Base-by-base conservation (phyloP, 192 early-diverging fungal genomes). In the Backusella psychrophila region DNA sequence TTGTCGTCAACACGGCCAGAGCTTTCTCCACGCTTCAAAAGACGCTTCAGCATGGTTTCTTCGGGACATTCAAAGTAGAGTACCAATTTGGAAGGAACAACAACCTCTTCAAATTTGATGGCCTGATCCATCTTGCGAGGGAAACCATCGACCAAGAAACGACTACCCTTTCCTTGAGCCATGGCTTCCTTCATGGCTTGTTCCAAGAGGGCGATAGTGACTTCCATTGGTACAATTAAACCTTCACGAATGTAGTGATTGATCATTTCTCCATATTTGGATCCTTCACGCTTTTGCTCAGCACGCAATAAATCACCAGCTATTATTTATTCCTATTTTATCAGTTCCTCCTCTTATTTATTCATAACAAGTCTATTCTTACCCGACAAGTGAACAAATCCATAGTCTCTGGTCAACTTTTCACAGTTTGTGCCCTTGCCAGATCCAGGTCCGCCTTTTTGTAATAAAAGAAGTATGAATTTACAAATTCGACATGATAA, bases 71-170 rank as follows among this genome's bases (percentile, higher is more conserved):
- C 96, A 87, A 97, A 97, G 89, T 94, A 97, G 49, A 99, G 81
- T 0, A 96, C 93, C 70, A 91, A 84, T 75, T 93, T 89, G 41
- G 91, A 85, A 75, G 87, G 80, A 46, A 87, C 88, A 29, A 96
- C 95, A 31, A 85, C 89, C 74, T 96, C 90, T 84, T 99, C 97
- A 82, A 99, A 99, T 63, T 93, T 93, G 73, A 91, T 77, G 17
- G 95, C 98, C 84, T 99, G 98, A 72, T 95, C 96, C 84, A 99
- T 84, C 78, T 92, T 90, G 23, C 97, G 85, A 12, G 98, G 98
- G 91, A 99, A 99, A 2, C 98, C 98, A 75, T 99, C 98, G 66
- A 99, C 92, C 80, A 99, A 82, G 86, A 99, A 99, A 63, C 93
- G 85, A 4, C 26, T 70, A 7, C 76, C 77, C 12, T 85, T 85